phyloP scores from a whole-genome alignment of 805 yeast genomes.

The Candida saitoana region DNA sequence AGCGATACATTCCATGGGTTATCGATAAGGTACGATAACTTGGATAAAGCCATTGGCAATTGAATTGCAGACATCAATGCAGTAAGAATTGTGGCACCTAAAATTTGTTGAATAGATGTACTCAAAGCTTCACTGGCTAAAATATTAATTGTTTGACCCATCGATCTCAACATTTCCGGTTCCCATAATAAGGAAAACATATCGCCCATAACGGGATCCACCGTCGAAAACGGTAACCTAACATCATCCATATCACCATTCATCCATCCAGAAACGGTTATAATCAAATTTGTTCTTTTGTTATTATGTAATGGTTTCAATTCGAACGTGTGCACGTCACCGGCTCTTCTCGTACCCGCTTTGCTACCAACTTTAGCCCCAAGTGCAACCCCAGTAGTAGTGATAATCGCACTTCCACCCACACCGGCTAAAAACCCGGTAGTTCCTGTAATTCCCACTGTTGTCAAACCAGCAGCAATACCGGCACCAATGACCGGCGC shows the following conservation, averaged over 20 bases:
- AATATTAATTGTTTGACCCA: conserved; percentile 93
- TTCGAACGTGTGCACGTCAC: conserved; percentile 91
- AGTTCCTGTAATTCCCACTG: conserved; percentile 93
- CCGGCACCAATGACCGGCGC: conserved; percentile 99
- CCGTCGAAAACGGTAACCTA: conserved; percentile 90
- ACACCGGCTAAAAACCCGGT: conserved; percentile 90
- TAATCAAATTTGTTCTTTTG: conserved; percentile 76
- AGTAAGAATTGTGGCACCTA: conserved; percentile 85
- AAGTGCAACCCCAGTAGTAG: conserved; percentile 83
- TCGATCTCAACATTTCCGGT: conserved; percentile 92
- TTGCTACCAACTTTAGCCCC: conserved; percentile 86
- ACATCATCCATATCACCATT: conserved; percentile 93
- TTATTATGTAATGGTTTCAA: conserved; percentile 89
- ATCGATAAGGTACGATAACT: conserved; percentile 82
- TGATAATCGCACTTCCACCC: conserved; percentile 92
- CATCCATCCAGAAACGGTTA: conserved; percentile 98
- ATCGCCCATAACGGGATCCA: conserved; percentile 98
- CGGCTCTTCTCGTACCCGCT: conserved; percentile 84
- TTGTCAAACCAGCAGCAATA: conserved; percentile 91
- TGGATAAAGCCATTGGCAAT: conserved; percentile 86
- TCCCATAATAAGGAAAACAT: conserved; percentile 91
- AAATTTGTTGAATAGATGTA: conserved; percentile 89
- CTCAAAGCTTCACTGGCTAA: conserved; percentile 91
- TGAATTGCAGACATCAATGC: conserved; percentile 92
- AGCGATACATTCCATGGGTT: conserved; percentile 98